Evolutionary conservation across 1,139 yeast species (phyloP), one percentile per base, ranked within the genome.

Genomic region (Zygoascus sp.): DNA sequence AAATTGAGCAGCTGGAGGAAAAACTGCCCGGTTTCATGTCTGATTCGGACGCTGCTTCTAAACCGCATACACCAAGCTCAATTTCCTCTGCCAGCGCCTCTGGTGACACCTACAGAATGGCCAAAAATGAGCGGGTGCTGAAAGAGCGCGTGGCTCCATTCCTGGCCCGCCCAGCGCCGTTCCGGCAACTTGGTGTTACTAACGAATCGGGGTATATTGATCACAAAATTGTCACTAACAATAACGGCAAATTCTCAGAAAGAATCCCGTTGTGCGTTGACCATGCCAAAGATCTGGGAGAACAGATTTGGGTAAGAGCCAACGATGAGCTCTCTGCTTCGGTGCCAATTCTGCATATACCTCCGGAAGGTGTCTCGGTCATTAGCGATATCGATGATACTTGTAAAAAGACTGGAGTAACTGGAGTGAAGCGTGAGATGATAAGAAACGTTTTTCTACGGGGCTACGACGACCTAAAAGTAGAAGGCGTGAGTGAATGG

Each of bases 311-410:
- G 16, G 61, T 57, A 3, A 53, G 53, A 28, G 60, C 62, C 10
- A 50, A 57, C 27, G 52, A 52, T 16, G 50, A 41, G 4, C 27
- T 41, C 2, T 23, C 47, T 5, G 54, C 45, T 0, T 23, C 47
- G 9, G 53, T 50, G 16, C 44, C 48, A 3, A 46, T 49, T 8
- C 50, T 48, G 30, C 54, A 52, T 15, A 39, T 56, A 15, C 53
- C 64, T 49, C 61, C 67, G 8, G 58, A 63, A 0, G 89, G 95
- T 0, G 69, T 83, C 21, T 88, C 87, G 11, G 67, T 94, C 1
- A 89, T 94, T 28, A 82, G 94, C 56, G 99, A 94, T 64, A 83
- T 94, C 43, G 99, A 94, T 61, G 98, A 94, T 61, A 94, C 99
- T 0, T 80, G 92, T 34, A 85, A 94, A 58, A 72, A 79, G 40